Base-by-base conservation (phyloP, 352 stramenopile genomes). In the Pythium coloratum region DNA sequence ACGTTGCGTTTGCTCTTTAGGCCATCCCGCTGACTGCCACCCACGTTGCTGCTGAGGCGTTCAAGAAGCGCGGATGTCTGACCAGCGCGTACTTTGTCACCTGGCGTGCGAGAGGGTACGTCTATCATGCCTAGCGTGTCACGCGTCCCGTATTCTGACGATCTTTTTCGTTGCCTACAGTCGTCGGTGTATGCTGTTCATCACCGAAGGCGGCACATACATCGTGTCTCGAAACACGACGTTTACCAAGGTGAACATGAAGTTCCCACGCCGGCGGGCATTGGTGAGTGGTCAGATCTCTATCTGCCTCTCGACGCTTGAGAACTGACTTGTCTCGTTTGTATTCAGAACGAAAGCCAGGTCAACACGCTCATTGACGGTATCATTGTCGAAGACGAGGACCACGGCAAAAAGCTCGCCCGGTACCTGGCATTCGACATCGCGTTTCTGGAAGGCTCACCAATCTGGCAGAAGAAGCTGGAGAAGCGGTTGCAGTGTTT, bases 221-320 rank as follows among this genome's bases (percentile, higher is more conserved):
- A 77, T 96, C 13, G 81, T 96, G 6, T 96, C 86, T 44, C 84
- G 88, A 1, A 75, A 91, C 66, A 86, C 91, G 78, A 85, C 86
- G 0, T 92, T 96, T 55, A 92, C 88, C 10, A 94, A 94, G 70
- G 79, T 94, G n/a, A 76, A 91, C 24, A 92, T 96, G 82, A 93
- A 93, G 64, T 93, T 96, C 50, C 86, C 88, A n/a, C 84, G 86
- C 47, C 82, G 85, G 66, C 81, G 86, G 59, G 76, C 80, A 10
- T 64, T 80, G 71, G 86, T 95, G 6, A 8, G 66, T 67, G 46
- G 12, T 13, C 55, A 62, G 72, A 24, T 24, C 20, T 24, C 20
- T 24, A 24, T 24, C 20, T 24, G 20, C 20, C 20, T 24, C 20
- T 24, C 20, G 20, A 24, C 20, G 20, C 20, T 24, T 24, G 20